Evolutionary conservation across 208 protist species (phyloP), one percentile per base, ranked within the genome.

Genomic region (Spongospora subterranea): DNA sequence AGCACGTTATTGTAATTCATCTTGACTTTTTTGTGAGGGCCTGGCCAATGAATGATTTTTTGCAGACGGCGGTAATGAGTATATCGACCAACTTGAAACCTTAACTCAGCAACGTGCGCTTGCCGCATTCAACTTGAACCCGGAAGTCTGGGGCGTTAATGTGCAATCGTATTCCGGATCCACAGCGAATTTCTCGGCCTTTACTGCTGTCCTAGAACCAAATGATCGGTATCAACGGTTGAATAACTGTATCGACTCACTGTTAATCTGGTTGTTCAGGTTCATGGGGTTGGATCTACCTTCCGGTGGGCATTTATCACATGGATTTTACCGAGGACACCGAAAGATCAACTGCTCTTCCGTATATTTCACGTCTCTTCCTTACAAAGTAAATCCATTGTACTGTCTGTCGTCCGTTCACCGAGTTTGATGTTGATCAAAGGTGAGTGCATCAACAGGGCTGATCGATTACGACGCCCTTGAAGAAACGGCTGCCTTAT

Each of bases 161-260:
- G 98, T 99, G 60, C 98, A 99, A 96, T 97, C 98, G 46, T 99
- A 99, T 93, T 98, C 97, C 76, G 98, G 98, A 46, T 98, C 96
- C 0, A 95, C 98, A 1, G 98, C 98, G 46, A 99, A 99, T 96
- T 98, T 99, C 88, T 97, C 97, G 0, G 98, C 97, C 6, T 99
- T 98, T 95, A 99, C 97, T 0, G 98, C 91, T 17, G 93, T 99
- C 24, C 93, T 99, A 0, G 93, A 97, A 92, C 98, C 98, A 77
- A 97, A 99, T 94, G 97, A 98, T 92, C 95, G 98, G 88, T 89
- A 89, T 65, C 11, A 1, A 66, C 11, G 11, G 66, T 24, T 66
- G 66, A 6, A 6, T 6, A 40, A 89, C 43, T 17, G 6, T 89
- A 6, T 66, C 11, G 11, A 66, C 17, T 38, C 13, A 66, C 40